Evolutionary conservation across 2,329 filamentous ascomycete species (phyloP), one percentile per base, ranked within the genome.

Genomic region (Aspergillus sp.): DNA sequence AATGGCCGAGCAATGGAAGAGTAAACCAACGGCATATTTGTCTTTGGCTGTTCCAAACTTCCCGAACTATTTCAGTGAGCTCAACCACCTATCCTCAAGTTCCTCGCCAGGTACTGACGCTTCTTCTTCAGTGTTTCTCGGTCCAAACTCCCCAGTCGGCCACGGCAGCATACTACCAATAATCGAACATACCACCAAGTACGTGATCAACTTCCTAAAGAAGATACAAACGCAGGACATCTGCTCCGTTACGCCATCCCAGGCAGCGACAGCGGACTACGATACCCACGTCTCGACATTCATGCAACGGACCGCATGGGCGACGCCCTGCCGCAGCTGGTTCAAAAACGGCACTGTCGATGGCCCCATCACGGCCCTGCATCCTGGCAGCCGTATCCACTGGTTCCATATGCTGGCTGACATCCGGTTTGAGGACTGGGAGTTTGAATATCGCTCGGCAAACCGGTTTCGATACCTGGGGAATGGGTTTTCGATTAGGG

Each of bases 121-220:
- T 4, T 21, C 21, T 21, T 21, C 21, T 21, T 21, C 21, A 21
- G 21, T 58, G 46, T 56, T 83, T 64, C 70, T 83, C 35, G 81
- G 82, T 3, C 82, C 81, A 52, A 81, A 81, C 66, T 79, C 76
- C 3, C 81, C 81, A 5, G 80, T 84, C 47, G 77, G 75, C 17
- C 78, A 82, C 59, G 81, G 80, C 14, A 80, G 77, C 59, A 77
- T 82, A 24, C 82, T 84, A 63, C 82, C 82, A 4, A 71, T 81
- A 11, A 77, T 72, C 61, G 78, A 83, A 57, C 81, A 82, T 68
- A 81, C 82, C 52, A 80, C 82, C 21, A 53, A 56, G 17, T 84
- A 84, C 68, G 79, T 85, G 56, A 71, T 81, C 6, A 70, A 77
- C 31, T 70, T 77, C 17, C 79, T 84, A 43, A 67, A 35, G 4